Percentiles rank a stretch among this genome's conserved stretches.
phyloP scores from a whole-genome alignment of 129 eudicot genomes.

The Flaveria brownii region DNA sequence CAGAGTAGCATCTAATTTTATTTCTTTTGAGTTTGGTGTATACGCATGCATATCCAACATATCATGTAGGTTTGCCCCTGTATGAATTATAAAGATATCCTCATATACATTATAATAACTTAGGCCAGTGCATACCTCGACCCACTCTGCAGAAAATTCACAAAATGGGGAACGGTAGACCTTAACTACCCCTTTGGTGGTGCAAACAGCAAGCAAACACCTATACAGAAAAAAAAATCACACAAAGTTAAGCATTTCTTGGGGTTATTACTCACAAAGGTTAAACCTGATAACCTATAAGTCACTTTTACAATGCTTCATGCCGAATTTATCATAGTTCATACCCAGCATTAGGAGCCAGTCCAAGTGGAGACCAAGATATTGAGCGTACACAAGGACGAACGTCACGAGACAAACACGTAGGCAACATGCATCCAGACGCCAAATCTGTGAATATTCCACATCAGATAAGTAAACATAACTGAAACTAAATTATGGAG shows the following conservation, averaged over 20 bases:
- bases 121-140: slow-evolving; percentile 55
- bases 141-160: slow-evolving; percentile 80
- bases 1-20: not conserved
- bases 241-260: not conserved
- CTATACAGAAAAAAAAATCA: slow-evolving; percentile 34
- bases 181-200: slow-evolving; percentile 73
- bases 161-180: slow-evolving; percentile 71
- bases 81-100: not conserved
- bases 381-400: slow-evolving; percentile 80
- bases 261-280: not conserved
- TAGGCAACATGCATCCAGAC: slow-evolving; percentile 55
- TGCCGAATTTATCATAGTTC: slow-evolving; percentile 25
- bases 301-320: slow-evolving; percentile 7
- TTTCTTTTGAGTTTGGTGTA: not conserved
- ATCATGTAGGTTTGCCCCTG: not conserved
- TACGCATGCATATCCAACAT: not conserved
- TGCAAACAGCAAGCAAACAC: slow-evolving; percentile 94
- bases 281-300: not conserved
- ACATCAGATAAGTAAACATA: slow-evolving; percentile 1
- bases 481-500: slow-evolving; percentile 2
- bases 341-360: slow-evolving; percentile 69
- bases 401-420: slow-evolving; percentile 54
- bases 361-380: slow-evolving; percentile 90
- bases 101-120: not conserved
- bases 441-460: slow-evolving; percentile 51